Evolutionary conservation across 208 protist genomes (phyloP).

Genomic region (Trypanosoma brucei): DNA sequence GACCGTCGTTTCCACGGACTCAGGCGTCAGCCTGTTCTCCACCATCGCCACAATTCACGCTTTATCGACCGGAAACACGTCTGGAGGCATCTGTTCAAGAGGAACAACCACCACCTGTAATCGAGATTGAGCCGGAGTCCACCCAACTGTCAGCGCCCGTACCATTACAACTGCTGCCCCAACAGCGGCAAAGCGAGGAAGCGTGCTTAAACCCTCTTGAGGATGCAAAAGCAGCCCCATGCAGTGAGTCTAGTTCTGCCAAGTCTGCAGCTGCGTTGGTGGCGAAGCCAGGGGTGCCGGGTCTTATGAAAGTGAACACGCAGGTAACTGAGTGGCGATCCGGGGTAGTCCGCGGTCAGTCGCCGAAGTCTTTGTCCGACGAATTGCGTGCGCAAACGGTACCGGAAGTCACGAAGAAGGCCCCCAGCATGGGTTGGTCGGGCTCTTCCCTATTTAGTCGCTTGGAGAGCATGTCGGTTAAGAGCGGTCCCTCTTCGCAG

Average conservation of each 20-base stretch:
- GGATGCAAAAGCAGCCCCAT: background rate
- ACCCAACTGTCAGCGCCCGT: no score
- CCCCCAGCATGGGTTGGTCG: background rate
- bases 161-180: no score
- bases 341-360: background rate
- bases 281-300: background rate
- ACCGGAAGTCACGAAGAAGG: background rate
- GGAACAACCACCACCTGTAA: no score
- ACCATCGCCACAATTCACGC: no score
- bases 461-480: background rate
- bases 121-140: no score
- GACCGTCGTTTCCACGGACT: no score
- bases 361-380: background rate
- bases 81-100: no score
- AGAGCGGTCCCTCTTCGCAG: background rate
- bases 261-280: background rate
- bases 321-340: background rate
- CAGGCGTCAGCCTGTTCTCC: no score
- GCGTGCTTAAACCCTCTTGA: no score
- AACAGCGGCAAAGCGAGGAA: no score
- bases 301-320: background rate
- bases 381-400: background rate
- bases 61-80: no score
- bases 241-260: background rate
- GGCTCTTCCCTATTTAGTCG: slow-evolving; percentile 1